These are phyloP conservation scores for Aspergillus tamarii DNA, from an alignment of 2,329 filamentous ascomycete genomes.

Conservation along the genomic window DNA sequence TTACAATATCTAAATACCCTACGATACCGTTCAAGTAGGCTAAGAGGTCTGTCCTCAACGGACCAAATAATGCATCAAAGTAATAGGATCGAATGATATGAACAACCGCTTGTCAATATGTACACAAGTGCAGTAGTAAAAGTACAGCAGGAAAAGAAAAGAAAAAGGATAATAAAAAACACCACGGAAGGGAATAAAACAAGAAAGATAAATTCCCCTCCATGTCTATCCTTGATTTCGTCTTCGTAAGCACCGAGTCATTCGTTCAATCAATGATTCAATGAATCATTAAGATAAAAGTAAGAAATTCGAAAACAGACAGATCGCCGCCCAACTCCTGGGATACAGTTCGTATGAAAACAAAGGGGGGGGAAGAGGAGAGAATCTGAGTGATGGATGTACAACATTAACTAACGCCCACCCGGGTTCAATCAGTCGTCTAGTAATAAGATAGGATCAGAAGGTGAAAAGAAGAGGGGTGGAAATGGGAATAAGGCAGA, in stretches of 20 bases:
- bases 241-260: conserved; percentile 13
- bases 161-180: background rate
- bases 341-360: conserved; percentile 1
- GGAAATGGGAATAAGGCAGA: background rate
- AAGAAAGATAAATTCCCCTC: background rate
- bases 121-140: background rate
- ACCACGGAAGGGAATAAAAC: conserved; percentile 1
- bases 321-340: background rate
- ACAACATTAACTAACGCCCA: background rate
- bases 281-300: conserved; percentile 7
- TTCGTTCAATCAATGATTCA: conserved; percentile 16
- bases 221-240: conserved; percentile 8
- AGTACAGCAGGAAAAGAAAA: background rate
- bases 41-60: background rate
- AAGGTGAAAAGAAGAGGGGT: background rate
- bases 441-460: background rate
- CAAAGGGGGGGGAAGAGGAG: background rate
- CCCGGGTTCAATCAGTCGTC: background rate
- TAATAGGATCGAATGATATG: background rate
- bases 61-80: background rate
- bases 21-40: background rate
- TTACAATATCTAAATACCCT: no score
- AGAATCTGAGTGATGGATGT: conserved; percentile 2
- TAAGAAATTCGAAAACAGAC: background rate
- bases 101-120: background rate